These are phyloP conservation scores for Colletotrichum sp. DNA, from an alignment of 2,329 filamentous ascomycete genomes.

Conservation along the genomic window DNA sequence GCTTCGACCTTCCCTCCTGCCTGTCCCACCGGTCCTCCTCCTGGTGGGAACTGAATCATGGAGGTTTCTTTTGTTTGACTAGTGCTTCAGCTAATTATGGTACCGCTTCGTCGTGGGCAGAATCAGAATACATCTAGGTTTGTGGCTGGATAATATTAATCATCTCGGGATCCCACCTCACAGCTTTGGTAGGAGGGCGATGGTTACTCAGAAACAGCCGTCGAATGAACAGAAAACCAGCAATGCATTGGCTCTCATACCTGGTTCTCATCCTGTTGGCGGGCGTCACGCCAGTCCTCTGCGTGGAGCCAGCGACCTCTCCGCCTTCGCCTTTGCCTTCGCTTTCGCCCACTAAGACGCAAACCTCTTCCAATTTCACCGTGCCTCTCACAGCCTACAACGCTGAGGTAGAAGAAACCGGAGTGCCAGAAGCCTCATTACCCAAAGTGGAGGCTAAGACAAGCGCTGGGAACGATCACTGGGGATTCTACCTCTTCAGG, in stretches of 20 bases:
- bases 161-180: neutral
- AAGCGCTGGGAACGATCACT: neutral
- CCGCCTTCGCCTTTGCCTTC: neutral
- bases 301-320: neutral
- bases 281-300: neutral
- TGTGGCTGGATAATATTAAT: neutral
- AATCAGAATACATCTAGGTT: neutral
- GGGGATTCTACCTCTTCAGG: neutral
- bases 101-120: neutral
- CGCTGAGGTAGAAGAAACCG: neutral
- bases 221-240: neutral
- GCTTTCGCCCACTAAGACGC: neutral
- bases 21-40: neutral
- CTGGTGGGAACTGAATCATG: neutral
- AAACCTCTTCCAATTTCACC: neutral
- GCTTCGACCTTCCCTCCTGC: neutral
- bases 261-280: neutral
- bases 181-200: accelerated
- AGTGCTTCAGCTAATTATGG: neutral
- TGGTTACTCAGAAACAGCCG: neutral
- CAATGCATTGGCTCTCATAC: neutral
- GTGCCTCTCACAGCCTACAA: neutral
- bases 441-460: neutral
- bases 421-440: neutral
- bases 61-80: neutral